Evolutionary conservation across 2,329 filamentous ascomycete species (phyloP), one percentile per base, ranked within the genome.

Genomic region (Arthrobotrys pseudoclavata): DNA sequence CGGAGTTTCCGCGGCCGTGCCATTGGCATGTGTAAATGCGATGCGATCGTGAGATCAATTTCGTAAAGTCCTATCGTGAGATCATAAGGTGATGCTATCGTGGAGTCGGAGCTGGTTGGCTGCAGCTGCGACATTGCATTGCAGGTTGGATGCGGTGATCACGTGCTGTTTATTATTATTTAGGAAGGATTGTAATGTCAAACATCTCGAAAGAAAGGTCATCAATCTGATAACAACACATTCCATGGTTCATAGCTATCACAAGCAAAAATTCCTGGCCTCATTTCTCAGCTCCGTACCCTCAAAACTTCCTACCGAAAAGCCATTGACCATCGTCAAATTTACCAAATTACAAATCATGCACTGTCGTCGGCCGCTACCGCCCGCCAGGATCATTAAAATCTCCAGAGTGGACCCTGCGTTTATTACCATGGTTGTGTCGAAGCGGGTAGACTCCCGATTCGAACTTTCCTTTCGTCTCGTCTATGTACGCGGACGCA

Each of bases 1-100:
- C 74, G 74, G 34, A 77, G 52, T 24, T 77, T 77, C 29, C 74
- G 74, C 61, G 74, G 67, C 47, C 74, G 67, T 50, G 74, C 40
- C 74, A 77, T 77, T 67, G 66, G 53, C 45, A 57, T 47, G 18
- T 45, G 37, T 20, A 24, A 48, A 26, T 26, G 15, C 37, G 29
- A 26, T 26, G 15, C 37, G 29, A 47, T 64, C 55, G 55, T 40
- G 55, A 60, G 15, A 45, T 45, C n/a, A 1, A 45, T 18, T 20
- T 45, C 42, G 42, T 45, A 18, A 45, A 20, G 1, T 40, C 12
- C 18, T 20, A 47, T 64, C 55, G 55, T 40, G 55, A 60, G 55
- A 42, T 20, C 50, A 55, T 52, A 22, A 31, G 62, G 53, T 40
- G 45, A 69, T 40, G 67, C 24, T 60, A 22, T 67, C 31, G 62